Percentiles rank a stretch among this genome's conserved stretches.
Evolutionary conservation across 140 eudicot species (phyloP).

Genomic region (Erigeron philadelphicus): DNA sequence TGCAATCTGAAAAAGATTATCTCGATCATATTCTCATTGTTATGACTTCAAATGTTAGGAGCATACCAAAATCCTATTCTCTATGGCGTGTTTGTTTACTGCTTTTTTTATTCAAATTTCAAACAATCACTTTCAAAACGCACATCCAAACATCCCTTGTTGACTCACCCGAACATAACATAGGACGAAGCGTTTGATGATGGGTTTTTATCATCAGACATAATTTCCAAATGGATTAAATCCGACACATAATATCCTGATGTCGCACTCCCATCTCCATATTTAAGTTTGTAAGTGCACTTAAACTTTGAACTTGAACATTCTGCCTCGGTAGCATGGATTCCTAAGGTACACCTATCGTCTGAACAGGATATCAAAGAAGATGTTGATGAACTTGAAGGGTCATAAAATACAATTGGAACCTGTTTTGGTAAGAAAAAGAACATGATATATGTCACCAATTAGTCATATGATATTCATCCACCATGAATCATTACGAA

Average conservation of each 20-base stretch:
- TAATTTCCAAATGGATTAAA: slow-evolving; percentile 47
- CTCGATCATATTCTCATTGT: background rate
- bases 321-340: slow-evolving; percentile 33
- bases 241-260: slow-evolving; percentile 70
- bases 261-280: slow-evolving; percentile 85
- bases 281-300: slow-evolving; percentile 64
- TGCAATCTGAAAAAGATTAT: background rate
- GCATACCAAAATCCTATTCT: background rate
- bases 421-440: slow-evolving; percentile 35
- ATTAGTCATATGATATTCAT: background rate
- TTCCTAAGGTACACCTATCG: slow-evolving; percentile 41
- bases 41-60: background rate
- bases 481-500: background rate
- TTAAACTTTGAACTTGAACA: slow-evolving; percentile 38
- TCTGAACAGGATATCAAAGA: slow-evolving; percentile 52
- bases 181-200: slow-evolving; percentile 46
- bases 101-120: background rate
- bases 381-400: slow-evolving; percentile 55
- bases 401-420: slow-evolving; percentile 51
- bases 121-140: background rate
- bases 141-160: background rate
- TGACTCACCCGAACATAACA: slow-evolving; percentile 67
- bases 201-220: slow-evolving; percentile 34
- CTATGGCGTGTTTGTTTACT: background rate
- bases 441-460: background rate